Percentiles rank a stretch among this genome's conserved stretches.
Evolutionary conservation across 148 eudicot species (phyloP).

Genomic region (Rheum nobile): DNA sequence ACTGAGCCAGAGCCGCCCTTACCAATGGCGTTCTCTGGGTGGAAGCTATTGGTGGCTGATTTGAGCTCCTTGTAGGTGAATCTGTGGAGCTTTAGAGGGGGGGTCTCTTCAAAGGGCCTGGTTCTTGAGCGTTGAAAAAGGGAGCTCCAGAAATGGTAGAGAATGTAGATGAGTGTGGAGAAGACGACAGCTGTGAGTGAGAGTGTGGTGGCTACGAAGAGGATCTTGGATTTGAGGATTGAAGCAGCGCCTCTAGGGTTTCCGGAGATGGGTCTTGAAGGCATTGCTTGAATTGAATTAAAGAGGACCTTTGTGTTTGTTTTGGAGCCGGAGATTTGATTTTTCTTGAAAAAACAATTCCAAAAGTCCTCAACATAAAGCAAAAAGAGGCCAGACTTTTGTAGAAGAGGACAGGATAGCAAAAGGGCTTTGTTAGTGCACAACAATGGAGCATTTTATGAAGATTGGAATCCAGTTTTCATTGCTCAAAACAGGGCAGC

Average conservation of each 20-base stretch:
- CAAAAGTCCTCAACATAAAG: not conserved
- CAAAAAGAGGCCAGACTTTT: no score
- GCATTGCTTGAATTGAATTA: constrained; percentile 35
- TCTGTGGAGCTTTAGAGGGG: constrained; percentile 39
- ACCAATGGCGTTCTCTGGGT: constrained; percentile 48
- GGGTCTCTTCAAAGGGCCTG: constrained; percentile 59
- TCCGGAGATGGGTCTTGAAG: constrained; percentile 53
- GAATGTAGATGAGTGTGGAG: constrained; percentile 36
- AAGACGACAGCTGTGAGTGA: constrained; percentile 41
- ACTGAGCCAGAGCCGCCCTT: constrained; percentile 92
- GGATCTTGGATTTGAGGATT: constrained; percentile 22
- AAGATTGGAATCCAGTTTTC: not conserved
- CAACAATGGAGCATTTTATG: not conserved
- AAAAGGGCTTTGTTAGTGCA: constrained; percentile 3
- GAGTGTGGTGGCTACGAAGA: constrained; percentile 37
- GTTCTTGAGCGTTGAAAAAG: constrained; percentile 54
- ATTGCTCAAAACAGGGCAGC: not conserved
- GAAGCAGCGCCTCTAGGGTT: constrained; percentile 20
- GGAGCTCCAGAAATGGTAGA: constrained; percentile 57
- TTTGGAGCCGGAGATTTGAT: not conserved
- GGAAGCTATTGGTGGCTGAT: constrained; percentile 61
- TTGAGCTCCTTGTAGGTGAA: constrained; percentile 72
- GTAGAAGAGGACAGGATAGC: not conserved
- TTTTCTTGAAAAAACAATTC: not conserved
- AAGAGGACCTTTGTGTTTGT: not conserved